phyloP scores from a whole-genome alignment of 1,139 yeast genomes.

The Kurtzmaniella quercitrusa region DNA sequence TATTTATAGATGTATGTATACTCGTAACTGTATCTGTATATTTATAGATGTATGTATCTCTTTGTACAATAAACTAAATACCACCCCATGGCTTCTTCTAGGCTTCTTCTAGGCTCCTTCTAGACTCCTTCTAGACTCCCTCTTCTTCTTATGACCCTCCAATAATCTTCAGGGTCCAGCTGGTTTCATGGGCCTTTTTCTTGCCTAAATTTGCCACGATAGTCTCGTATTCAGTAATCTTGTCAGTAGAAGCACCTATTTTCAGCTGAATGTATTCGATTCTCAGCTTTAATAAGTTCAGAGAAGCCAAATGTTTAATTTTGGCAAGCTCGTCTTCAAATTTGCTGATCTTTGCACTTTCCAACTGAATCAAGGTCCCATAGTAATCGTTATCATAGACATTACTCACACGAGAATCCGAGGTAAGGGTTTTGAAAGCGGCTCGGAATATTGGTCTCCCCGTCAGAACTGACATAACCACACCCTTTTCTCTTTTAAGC shows the following conservation, averaged over 20 bases:
- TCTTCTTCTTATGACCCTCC: not conserved
- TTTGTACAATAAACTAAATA: no score
- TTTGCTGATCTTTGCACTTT: slow-evolving; percentile 58
- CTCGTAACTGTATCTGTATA: no score
- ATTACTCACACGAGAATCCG: slow-evolving; percentile 53
- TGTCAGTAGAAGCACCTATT: slow-evolving; percentile 52
- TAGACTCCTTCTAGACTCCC: no score
- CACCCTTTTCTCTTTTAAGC: slow-evolving; percentile 69
- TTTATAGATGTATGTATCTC: no score
- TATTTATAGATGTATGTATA: no score
- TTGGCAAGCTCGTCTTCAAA: slow-evolving; percentile 69
- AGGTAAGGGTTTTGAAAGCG: slow-evolving; percentile 66
- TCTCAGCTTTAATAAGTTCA: slow-evolving; percentile 51
- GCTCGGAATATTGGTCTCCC: slow-evolving; percentile 84
- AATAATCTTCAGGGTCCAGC: not conserved
- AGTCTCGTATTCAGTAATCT: slow-evolving; percentile 40
- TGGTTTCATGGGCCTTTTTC: slow-evolving; percentile 1
- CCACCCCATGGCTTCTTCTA: no score
- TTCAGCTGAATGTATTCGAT: slow-evolving; percentile 62
- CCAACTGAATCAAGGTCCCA: slow-evolving; percentile 50
- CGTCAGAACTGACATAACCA: slow-evolving; percentile 59
- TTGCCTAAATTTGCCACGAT: slow-evolving; percentile 18
- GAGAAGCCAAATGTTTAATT: slow-evolving; percentile 46
- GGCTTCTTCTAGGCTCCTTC: no score
- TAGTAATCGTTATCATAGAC: slow-evolving; percentile 64